Base-by-base conservation (phyloP, 1,284 basidiomycete species). In the Vanrija sp. region DNA sequence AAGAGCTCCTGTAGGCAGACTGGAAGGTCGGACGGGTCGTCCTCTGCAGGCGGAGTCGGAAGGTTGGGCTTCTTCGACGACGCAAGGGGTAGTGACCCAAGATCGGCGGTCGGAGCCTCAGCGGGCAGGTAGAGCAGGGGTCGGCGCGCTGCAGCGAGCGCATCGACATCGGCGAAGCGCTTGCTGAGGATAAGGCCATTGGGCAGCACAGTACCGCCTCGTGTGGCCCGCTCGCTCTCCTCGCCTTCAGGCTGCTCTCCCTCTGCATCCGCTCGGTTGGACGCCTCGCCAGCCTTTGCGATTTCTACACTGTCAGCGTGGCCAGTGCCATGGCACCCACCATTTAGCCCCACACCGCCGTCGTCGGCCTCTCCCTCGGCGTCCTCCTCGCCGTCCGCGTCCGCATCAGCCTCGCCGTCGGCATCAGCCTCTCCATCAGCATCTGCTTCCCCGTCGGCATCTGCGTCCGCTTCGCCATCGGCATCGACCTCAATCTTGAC, bases 1-100 rank as follows among this genome's bases (percentile, higher is more conserved):
- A 82, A 81, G 24, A 80, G 69, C 24, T 77, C 75, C n/a, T 63
- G 63, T 7, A 79, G 59, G 12, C 64, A 57, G 2, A 62, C 57
- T 53, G 64, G 61, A 16, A 58, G 51, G 1, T 56, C 47, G 2
- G 47, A 42, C 3, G 60, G 54, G 23, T 53, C 47, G 3, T 36
- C 43, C 19, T 37, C 44, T 0, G 46, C 6, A 2, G 31, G 31
- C 31, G 31, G 31, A 2, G 31, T 31, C 4, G 31, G 31, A 31
- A 31, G 31, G n/a, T 22, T 27, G 10, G 37, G 41, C 48, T 56
- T 47, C 41, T 47, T 31, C 7, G 6, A 15, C 38, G 38, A 41
- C 16, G 57, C 31, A 2, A 53, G 49, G 0, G 63, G 60, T 6
- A 71, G 47, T 3, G 63, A 55, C 1, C 51, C 68, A 16, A 66